These are phyloP conservation scores for Kluyveromyces starmeri DNA, from an alignment of 805 yeast genomes.

Conservation along the genomic window DNA sequence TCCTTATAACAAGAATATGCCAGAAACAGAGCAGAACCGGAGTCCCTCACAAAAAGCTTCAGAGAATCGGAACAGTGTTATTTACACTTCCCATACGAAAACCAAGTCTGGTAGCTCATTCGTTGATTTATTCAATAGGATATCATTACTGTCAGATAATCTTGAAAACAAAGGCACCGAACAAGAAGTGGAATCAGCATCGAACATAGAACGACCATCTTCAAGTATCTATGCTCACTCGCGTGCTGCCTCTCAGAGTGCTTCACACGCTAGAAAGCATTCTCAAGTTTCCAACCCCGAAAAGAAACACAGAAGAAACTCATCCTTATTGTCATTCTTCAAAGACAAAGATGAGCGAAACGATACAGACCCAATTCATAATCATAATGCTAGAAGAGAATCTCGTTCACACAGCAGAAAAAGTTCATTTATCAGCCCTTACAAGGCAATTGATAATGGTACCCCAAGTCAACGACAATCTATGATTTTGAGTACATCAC, in stretches of 20 bases:
- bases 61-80: conserved; percentile 16
- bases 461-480: conserved; percentile 10
- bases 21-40: conserved; percentile 1
- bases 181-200: conserved; percentile 4
- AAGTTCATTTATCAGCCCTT: conserved; percentile 19
- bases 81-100: conserved; percentile 21
- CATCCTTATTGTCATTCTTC: conserved; percentile 49
- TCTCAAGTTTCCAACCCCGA: conserved; percentile 18
- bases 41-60: conserved; percentile 6
- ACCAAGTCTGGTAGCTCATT: conserved; percentile 28
- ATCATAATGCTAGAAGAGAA: conserved; percentile 8
- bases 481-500: conserved; percentile 5
- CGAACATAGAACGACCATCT: conserved; percentile 29
- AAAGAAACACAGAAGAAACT: conserved; percentile 46
- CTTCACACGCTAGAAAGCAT: conserved; percentile 11
- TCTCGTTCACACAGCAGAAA: conserved; percentile 13
- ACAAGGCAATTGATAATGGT: conserved; percentile 1
- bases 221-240: conserved; percentile 35
- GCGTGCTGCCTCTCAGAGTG: conserved; percentile 13
- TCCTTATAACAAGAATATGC: not conserved
- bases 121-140: conserved; percentile 28
- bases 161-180: conserved; percentile 2
- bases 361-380: conserved; percentile 10
- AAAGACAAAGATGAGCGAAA: conserved; percentile 11
- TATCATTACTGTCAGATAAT: conserved; percentile 19